phyloP scores from a whole-genome alignment of 129 eudicot genomes.

The Arctium lappa region DNA sequence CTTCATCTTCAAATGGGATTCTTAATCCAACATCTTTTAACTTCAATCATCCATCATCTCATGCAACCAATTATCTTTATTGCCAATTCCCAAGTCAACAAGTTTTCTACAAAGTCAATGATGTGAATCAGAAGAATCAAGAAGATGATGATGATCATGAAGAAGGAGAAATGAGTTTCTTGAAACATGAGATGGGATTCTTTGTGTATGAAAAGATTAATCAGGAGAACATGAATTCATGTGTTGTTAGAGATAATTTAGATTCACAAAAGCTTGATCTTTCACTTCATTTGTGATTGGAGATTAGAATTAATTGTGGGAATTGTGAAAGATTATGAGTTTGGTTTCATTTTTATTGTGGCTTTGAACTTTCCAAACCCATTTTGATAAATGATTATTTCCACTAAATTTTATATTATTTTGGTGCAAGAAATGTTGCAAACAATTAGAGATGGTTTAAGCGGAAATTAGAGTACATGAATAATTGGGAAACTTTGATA shows the following conservation, averaged over 20 bases:
- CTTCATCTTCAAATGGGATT: conserved; percentile 10
- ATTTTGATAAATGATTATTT: too few species aligned
- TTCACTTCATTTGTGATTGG: conserved; percentile 50
- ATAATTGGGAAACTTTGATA: too few species aligned
- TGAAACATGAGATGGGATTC: neutral
- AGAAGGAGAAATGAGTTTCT: neutral
- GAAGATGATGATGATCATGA: neutral
- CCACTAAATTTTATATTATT: too few species aligned
- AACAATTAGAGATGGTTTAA: too few species aligned
- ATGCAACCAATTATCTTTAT: conserved; percentile 32
- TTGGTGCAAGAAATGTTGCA: too few species aligned
- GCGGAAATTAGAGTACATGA: too few species aligned
- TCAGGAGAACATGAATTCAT: neutral
- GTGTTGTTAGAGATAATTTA: conserved; percentile 3
- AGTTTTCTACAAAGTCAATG: neutral
- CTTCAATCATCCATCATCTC: conserved; percentile 29
- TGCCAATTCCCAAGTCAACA: conserved; percentile 35
- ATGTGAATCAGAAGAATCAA: neutral
- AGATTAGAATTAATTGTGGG: neutral
- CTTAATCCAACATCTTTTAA: conserved; percentile 24
- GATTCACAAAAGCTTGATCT: conserved; percentile 53
- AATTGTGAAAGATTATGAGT: neutral
- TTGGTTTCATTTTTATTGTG: conserved; percentile 6
- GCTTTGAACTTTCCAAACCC: too few species aligned
- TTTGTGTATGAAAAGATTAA: neutral